Conservation (phyloP, 2,329 filamentous ascomycete species). For the Colletotrichum destructivum region DNA sequence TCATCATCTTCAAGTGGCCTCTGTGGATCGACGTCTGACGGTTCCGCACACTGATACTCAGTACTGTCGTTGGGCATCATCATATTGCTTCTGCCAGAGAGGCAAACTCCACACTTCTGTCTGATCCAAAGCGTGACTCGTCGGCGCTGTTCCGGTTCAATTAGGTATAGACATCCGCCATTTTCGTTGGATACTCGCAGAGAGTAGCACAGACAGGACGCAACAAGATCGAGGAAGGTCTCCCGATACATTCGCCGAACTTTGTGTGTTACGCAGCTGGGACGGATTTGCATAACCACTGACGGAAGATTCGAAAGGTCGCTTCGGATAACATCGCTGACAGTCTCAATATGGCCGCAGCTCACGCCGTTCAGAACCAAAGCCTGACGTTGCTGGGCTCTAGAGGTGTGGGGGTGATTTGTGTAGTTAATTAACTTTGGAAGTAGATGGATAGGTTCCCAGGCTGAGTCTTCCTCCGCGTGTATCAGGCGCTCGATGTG, state of each 20-base stretch:
- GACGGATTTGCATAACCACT: neutral
- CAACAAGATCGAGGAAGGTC: neutral
- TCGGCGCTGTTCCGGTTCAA: neutral
- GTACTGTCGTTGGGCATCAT: neutral
- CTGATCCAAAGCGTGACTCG: neutral
- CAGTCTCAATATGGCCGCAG: neutral
- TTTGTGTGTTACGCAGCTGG: neutral
- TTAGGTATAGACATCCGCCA: neutral
- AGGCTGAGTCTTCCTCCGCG: fast-evolving
- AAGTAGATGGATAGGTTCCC: neutral
- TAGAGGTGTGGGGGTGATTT: neutral
- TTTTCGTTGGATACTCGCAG: neutral
- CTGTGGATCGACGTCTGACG: neutral
- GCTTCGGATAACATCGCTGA: slow-evolving; percentile 8
- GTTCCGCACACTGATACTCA: neutral
- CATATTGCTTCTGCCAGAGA: neutral
- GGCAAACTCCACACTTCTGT: neutral
- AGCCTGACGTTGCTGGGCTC: neutral
- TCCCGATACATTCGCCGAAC: neutral
- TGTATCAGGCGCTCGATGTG: neutral
- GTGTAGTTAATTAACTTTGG: neutral
- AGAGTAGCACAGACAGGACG: neutral
- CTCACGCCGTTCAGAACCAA: neutral
- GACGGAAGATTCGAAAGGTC: slow-evolving; percentile 6
- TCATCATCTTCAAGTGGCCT: neutral